Evolutionary conservation across 176 grass and related monocot species (phyloP).

Genomic region (Aegilops longissima): DNA sequence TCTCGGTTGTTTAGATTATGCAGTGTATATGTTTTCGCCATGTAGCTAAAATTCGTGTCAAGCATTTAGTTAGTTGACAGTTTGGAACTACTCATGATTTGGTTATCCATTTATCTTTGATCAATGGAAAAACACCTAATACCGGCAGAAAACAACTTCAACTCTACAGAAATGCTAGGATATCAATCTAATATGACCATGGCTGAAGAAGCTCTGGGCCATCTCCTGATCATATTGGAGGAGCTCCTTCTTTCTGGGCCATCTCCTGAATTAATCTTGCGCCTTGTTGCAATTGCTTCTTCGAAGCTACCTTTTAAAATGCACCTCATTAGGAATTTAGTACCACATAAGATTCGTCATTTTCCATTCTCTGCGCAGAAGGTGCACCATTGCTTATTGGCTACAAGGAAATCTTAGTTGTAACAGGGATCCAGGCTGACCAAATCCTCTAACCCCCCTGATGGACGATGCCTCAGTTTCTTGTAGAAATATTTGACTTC

Average conservation of each 20-base stretch:
- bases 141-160: not conserved
- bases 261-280: not conserved
- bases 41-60: not conserved
- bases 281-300: not conserved
- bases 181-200: not conserved
- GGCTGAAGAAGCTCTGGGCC: slow-evolving; percentile 1
- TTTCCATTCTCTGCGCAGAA: not conserved
- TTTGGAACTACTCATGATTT: not conserved
- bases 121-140: not conserved
- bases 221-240: not conserved
- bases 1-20: not conserved
- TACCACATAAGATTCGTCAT: not conserved
- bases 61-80: not conserved
- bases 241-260: not conserved
- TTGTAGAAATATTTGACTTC: not conserved
- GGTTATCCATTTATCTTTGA: not conserved
- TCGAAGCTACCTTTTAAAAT: not conserved
- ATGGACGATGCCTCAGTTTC: not conserved
- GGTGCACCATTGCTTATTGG: not conserved
- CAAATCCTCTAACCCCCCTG: not conserved
- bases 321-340: not conserved
- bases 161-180: not conserved
- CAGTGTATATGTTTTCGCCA: not conserved
- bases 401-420: not conserved
- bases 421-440: not conserved